Evolutionary conservation across 805 yeast species (phyloP), one percentile per base, ranked within the genome.

Genomic region (Yamadazyma laniorum): DNA sequence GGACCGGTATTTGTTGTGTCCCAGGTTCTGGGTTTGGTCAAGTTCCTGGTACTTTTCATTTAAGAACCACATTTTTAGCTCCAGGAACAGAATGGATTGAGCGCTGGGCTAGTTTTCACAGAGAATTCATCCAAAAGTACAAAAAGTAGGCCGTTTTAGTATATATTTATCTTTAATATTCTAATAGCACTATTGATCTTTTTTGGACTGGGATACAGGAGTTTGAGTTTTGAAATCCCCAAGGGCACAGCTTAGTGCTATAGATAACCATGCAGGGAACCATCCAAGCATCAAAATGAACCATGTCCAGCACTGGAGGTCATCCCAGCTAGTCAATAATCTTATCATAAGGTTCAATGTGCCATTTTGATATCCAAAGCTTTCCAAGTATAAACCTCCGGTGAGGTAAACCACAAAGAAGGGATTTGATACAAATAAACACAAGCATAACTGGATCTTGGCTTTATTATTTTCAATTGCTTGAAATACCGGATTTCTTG

Each of bases 21-120:
- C 98, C 99, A 21, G 99, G 99, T 28, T 80, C 88, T 23, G 99
- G 99, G 0, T 93, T 93, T 53, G 97, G 98, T 22, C 99, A 93
- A 65, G 83, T 73, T 33, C 81, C 80, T 33, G 95, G 88, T 15
- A 89, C 97, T 3, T 84, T 74, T 67, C 99, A 93, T 58, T 75
- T 93, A 52, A 82, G 99, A 73, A 93, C 99, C 1, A 93, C 99
- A 0, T 93, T 93, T 70, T 72, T 93, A 55, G 95, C 99, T 11
- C 97, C 98, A 12, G 98, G 97, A 29, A 74, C 77, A 18, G 91
- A 87, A 51, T 88, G 96, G 88, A 86, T 89, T 49, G 73, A 77
- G 14, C 63, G 70, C 32, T 87, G 97, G 89, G 75, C 75, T 36
- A 62, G 66, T 13, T 93, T 93, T 76, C 99, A 93, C 65, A 65